Conservation (phyloP, 176 grass and related monocot genomes). For the Cenchrus americanus region DNA sequence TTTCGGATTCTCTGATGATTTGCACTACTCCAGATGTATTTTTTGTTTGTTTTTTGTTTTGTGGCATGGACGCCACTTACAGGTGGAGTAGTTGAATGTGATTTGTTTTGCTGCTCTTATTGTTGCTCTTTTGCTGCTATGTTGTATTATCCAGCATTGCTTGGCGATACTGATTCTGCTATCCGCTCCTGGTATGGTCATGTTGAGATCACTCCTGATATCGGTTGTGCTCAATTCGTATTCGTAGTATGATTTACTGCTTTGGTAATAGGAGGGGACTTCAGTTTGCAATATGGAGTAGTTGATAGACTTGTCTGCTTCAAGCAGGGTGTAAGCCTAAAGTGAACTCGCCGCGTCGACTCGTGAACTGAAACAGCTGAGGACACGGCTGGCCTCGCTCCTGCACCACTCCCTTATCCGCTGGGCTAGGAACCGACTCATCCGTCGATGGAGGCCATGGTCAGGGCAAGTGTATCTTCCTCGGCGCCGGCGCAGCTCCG, state of each 20-base stretch:
- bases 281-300: not conserved
- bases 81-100: no score
- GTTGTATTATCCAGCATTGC: no score
- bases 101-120: no score
- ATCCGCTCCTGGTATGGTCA: no score
- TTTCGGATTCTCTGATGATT: no score
- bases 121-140: no score
- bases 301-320: not conserved
- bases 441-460: conserved; percentile 40
- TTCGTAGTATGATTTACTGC: not conserved
- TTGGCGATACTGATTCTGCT: no score
- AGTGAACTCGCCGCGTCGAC: not conserved
- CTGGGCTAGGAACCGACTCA: not conserved
- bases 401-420: conserved; percentile 7
- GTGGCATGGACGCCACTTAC: no score
- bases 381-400: not conserved
- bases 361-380: not conserved
- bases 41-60: no score
- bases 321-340: not conserved
- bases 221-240: not conserved
- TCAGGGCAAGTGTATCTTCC: conserved; percentile 20
- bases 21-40: no score
- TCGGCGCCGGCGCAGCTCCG: conserved; percentile 3
- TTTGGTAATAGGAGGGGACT: not conserved
- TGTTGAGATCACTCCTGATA: not conserved